A percentile compares a stretch with the other conserved stretches of the same genome.
phyloP scores from a whole-genome alignment of 1,284 basidiomycete genomes.

The Apiotrichum laibachii region DNA sequence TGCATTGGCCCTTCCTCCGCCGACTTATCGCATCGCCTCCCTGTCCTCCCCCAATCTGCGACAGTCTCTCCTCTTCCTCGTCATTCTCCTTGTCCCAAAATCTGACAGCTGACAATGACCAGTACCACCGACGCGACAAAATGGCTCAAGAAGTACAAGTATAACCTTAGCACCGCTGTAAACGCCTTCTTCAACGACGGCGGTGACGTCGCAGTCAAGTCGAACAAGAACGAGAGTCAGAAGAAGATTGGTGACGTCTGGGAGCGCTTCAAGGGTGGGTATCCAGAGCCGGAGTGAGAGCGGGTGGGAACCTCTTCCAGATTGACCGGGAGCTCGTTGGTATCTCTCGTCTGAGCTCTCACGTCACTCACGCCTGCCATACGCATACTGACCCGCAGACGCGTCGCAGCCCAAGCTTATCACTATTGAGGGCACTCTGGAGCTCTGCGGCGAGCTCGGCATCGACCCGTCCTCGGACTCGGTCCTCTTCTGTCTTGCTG shows the following conservation, averaged over 20 bases:
- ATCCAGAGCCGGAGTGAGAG: neutral
- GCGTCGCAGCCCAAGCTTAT: constrained; percentile 44
- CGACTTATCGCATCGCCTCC: too few species aligned
- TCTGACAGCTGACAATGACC: neutral
- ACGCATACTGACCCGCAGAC: constrained; percentile 24
- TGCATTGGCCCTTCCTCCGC: too few species aligned
- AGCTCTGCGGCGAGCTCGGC: constrained; percentile 46
- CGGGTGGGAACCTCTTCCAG: too few species aligned
- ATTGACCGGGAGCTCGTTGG: too few species aligned
- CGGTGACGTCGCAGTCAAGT: constrained; percentile 15
- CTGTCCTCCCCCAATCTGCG: too few species aligned
- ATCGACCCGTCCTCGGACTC: constrained; percentile 49
- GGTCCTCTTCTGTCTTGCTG: constrained; percentile 51
- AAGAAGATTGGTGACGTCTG: constrained; percentile 51
- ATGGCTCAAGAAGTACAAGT: constrained; percentile 48
- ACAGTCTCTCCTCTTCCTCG: too few species aligned
- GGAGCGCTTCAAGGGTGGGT: constrained; percentile 50
- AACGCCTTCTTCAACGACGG: constrained; percentile 39
- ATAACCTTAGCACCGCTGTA: constrained; percentile 39
- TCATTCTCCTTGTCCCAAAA: too few species aligned
- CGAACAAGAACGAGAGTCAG: constrained; percentile 27
- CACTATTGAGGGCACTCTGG: constrained; percentile 51
- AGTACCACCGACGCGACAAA: constrained; percentile 40
- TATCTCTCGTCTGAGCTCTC: too few species aligned
- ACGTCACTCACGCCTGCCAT: too few species aligned